A percentile compares a stretch with the other conserved stretches of the same genome.
Evolutionary conservation across 164 flowering plant species (phyloP).

Genomic region (Vitis rotundifolia): DNA sequence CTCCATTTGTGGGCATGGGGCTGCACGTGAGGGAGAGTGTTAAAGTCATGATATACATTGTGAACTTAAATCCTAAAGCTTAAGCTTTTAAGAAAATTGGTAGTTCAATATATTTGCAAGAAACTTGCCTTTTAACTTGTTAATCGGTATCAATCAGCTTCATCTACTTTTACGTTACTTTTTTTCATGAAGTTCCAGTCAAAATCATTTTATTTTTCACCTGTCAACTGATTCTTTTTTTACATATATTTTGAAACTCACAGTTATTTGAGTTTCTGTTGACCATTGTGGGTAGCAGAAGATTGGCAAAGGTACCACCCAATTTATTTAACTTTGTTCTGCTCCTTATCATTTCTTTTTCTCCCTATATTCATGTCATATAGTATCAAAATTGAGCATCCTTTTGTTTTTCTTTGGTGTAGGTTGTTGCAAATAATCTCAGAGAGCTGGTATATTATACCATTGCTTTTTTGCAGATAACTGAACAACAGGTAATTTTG

Average conservation of each 20-base stretch:
- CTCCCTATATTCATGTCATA: neutral
- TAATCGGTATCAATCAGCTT: neutral
- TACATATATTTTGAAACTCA: slow-evolving; percentile 11
- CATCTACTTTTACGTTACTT: neutral
- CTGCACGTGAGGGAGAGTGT: no score
- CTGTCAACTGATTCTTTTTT: neutral
- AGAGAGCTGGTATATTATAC: slow-evolving; percentile 81
- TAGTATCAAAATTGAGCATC: slow-evolving; percentile 2
- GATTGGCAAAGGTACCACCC: slow-evolving; percentile 55
- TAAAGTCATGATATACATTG: no score
- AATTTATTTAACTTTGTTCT: neutral
- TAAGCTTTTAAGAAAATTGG: no score
- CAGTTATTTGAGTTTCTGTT: slow-evolving; percentile 88
- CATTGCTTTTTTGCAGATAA: slow-evolving; percentile 82
- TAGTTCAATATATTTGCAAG: neutral
- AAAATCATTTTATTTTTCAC: neutral
- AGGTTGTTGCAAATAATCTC: slow-evolving; percentile 63
- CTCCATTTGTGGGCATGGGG: no score
- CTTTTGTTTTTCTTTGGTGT: neutral
- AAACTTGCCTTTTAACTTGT: neutral
- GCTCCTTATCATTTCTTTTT: neutral
- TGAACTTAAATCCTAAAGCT: no score
- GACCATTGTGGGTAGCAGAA: slow-evolving; percentile 72
- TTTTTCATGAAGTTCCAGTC: neutral
- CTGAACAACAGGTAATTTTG: slow-evolving; percentile 79